These are phyloP conservation scores for Cichorium intybus DNA, from an alignment of 140 eudicot species.

Conservation along the genomic window DNA sequence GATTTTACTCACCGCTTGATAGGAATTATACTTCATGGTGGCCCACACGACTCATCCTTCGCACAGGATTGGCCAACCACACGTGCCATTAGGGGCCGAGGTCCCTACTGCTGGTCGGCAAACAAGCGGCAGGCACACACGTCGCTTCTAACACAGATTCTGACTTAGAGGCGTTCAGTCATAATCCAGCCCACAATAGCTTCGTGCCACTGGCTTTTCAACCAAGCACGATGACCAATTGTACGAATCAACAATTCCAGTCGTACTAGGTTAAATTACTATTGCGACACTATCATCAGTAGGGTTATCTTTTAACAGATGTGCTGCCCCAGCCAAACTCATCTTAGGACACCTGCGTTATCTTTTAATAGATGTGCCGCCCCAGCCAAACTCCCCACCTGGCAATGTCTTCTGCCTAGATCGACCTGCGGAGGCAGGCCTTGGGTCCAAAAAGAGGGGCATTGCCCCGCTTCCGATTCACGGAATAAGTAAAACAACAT, in stretches of 20 bases:
- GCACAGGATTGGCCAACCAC: too few species aligned
- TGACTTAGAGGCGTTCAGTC: constrained; percentile 45
- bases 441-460: too few species aligned
- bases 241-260: constrained; percentile 40
- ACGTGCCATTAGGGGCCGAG: background rate
- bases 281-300: too few species aligned
- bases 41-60: too few species aligned
- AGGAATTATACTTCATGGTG: too few species aligned
- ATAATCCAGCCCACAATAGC: constrained; percentile 49
- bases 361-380: constrained; percentile 43
- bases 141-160: constrained; percentile 32
- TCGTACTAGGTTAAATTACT: constrained; percentile 35
- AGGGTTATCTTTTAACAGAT: too few species aligned
- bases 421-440: constrained; percentile 21
- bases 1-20: too few species aligned
- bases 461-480: too few species aligned
- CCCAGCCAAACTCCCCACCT: constrained; percentile 42
- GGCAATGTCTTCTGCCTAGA: constrained; percentile 34
- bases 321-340: too few species aligned
- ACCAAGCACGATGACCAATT: constrained; percentile 57
- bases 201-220: constrained; percentile 45
- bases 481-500: too few species aligned
- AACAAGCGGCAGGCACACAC: background rate
- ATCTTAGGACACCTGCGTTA: too few species aligned
- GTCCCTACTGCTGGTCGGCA: background rate